phyloP scores from a whole-genome alignment of 371 early-diverging fungal genomes.

The Syncephalastrum contaminatum region DNA sequence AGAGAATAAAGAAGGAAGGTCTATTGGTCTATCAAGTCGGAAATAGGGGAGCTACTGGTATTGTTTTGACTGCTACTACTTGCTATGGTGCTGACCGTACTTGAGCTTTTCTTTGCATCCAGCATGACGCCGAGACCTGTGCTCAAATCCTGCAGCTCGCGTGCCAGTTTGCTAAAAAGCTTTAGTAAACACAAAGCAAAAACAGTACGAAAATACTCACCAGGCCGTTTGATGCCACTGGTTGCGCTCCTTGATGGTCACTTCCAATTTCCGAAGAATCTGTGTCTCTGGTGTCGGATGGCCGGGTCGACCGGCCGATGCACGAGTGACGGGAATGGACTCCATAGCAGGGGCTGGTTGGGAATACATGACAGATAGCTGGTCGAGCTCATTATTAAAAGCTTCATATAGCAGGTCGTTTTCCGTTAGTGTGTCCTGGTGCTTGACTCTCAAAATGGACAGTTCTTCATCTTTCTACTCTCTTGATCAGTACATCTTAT shows the following conservation, averaged over 20 bases:
- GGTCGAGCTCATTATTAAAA: conserved; percentile 25
- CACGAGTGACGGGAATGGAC: neutral
- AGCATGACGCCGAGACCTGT: neutral
- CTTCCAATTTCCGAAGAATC: conserved; percentile 24
- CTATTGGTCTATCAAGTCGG: too few species aligned
- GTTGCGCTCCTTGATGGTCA: conserved; percentile 30
- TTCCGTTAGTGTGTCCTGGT: conserved; percentile 17
- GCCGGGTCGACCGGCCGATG: conserved; percentile 14
- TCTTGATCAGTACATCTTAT: neutral
- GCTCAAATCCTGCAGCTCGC: conserved; percentile 16
- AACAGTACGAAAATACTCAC: conserved; percentile 16
- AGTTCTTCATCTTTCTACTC: conserved; percentile 24
- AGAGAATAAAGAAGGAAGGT: too few species aligned
- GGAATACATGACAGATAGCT: conserved; percentile 8
- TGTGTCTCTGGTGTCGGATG: conserved; percentile 34
- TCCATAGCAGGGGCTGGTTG: conserved; percentile 2
- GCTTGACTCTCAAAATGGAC: conserved; percentile 6
- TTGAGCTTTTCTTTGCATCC: too few species aligned
- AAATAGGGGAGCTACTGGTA: too few species aligned
- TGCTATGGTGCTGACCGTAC: too few species aligned
- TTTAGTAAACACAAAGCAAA: neutral
- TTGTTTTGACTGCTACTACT: too few species aligned
- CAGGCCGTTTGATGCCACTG: conserved; percentile 41
- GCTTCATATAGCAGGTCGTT: conserved; percentile 19
- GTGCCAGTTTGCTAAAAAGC: conserved; percentile 15